Conservation (phyloP, 352 stramenopile species). For the Globisporangium viniferum region DNA sequence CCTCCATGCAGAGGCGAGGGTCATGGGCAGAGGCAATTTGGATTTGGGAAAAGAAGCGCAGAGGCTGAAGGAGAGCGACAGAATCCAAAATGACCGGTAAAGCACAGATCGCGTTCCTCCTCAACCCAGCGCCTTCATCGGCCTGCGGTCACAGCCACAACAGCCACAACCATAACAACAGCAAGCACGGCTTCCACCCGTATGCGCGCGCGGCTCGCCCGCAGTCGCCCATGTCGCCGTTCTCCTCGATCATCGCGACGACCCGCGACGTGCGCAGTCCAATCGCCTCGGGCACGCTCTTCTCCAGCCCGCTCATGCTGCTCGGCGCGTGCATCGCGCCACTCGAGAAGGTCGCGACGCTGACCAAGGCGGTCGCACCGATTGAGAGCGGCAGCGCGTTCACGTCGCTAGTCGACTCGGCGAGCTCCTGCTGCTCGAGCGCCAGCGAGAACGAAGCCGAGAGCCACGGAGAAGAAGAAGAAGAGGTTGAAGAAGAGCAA, state of each 20-base stretch:
- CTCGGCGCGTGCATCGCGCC: slow-evolving; percentile 29
- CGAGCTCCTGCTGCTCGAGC: slow-evolving; percentile 15
- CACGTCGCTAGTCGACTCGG: slow-evolving; percentile 12
- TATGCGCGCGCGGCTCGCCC: background rate
- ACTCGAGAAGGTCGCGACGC: slow-evolving; percentile 19
- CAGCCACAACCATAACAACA: slow-evolving; percentile 1
- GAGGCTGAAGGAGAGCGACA: background rate
- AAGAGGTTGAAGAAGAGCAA: slow-evolving; percentile 14
- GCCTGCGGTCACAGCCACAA: slow-evolving; percentile 12
- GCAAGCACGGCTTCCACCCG: slow-evolving; percentile 7
- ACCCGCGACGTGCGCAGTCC: slow-evolving; percentile 22
- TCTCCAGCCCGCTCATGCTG: slow-evolving; percentile 33
- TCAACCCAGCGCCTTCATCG: slow-evolving; percentile 26
- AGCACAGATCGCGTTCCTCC: slow-evolving; percentile 41
- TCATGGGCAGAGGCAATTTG: too few relatives aligned
- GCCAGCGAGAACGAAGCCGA: slow-evolving; percentile 22
- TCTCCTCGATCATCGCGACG: slow-evolving; percentile 10
- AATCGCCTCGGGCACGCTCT: slow-evolving; percentile 16
- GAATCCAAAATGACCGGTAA: slow-evolving; percentile 35
- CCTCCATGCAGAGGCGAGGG: background rate
- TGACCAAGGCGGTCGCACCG: background rate
- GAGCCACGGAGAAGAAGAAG: slow-evolving; percentile 29
- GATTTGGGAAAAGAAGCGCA: too few relatives aligned
- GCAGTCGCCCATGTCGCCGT: slow-evolving; percentile 21
- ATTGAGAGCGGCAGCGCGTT: slow-evolving; percentile 11